Evolutionary conservation across 1,139 yeast species (phyloP), one percentile per base, ranked within the genome.

Genomic region (Zygosaccharomyces sapae): DNA sequence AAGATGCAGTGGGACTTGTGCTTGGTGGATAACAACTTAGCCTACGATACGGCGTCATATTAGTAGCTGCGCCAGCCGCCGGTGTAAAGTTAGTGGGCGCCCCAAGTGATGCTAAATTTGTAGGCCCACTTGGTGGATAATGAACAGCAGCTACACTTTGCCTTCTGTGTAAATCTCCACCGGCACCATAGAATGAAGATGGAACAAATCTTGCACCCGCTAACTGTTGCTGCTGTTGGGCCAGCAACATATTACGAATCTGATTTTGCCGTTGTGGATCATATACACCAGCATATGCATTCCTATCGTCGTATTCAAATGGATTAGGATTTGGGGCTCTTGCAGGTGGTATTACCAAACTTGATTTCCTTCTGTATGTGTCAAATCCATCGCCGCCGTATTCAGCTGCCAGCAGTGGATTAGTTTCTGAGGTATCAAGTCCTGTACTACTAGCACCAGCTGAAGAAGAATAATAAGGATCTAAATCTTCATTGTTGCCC

Each of bases 281-380:
- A 31, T 46, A 44, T 16, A 45, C 39, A 33, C 37, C 44, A 10
- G 51, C 45, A 43, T 48, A 44, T 25, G 47, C 42, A 24, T 60
- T 64, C 35, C 61, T 62, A n/a, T 64, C 67, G 34, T 63, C 62
- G 41, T 66, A 61, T 33, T 72, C 66, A 37, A 71, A 60, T 48
- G 67, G 72, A 53, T 68, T 72, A 52, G 71, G 76, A 20, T 72
- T 72, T 2, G 76, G 71, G 10, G 74, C 72, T 63, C 76, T 67
- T n/a, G 72, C 61, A 4, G 75, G 75, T 29, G 79, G 74, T 39
- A 69, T 62, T 43, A 67, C 50, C 44, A 63, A 48, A 49, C 62
- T 56, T 25, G 67, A 57, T 55, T 62, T 59, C 51, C 67, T 56
- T 34, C 58, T 55, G 47, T 36, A 53, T 5, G 47, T 38, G 13